Base-by-base conservation (phyloP, 495 filamentous ascomycete species). In the Penicillium ochrochloron region DNA sequence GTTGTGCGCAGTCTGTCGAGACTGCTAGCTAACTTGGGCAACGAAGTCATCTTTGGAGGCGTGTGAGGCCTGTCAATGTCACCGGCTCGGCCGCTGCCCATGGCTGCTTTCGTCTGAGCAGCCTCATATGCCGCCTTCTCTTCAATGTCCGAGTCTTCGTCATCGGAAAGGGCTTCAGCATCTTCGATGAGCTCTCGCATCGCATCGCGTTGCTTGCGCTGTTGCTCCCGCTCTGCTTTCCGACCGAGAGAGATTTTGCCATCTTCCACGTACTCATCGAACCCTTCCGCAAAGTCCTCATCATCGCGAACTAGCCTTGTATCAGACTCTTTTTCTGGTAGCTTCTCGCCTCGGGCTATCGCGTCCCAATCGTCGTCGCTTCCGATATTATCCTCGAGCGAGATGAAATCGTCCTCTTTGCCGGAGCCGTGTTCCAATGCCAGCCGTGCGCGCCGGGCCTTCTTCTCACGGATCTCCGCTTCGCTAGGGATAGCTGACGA, bases 261-360 rank as follows among this genome's bases (percentile, higher is more conserved):
- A 71, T 97, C 94, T 21, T 93, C 90, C 17, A 94, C 89, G 66
- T 91, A 97, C 62, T 97, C 92, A 58, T 96, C 94, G 72, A 96
- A 97, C 4, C 93, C 93, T 78, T 99, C 95, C 34, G 88, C 89
- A n/a, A 97, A 86, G 71, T 97, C 92, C 71, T 98, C 95, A 70
- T 97, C 94, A 57, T 97, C 93, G 29, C 84, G 83, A 5, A 92
- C 83, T 10, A 97, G 84, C n/a, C 95, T 83, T 10, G 89, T 90
- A 58, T 93, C 88, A 42, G 59, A 61, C 3, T 78, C 71, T 23
- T 62, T 42, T 23, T 58, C 35, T n/a, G 56, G 35, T 29, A 65
- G 54, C 83, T 87, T 70, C 73, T 79, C 73, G 65, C 77, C 64
- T 51, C 61, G 59, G 2, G 80, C 57, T 76, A 83, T 65, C 61